These are phyloP conservation scores for Sarocladium strictum DNA, from an alignment of 2,329 filamentous ascomycete genomes.

Conservation along the genomic window DNA sequence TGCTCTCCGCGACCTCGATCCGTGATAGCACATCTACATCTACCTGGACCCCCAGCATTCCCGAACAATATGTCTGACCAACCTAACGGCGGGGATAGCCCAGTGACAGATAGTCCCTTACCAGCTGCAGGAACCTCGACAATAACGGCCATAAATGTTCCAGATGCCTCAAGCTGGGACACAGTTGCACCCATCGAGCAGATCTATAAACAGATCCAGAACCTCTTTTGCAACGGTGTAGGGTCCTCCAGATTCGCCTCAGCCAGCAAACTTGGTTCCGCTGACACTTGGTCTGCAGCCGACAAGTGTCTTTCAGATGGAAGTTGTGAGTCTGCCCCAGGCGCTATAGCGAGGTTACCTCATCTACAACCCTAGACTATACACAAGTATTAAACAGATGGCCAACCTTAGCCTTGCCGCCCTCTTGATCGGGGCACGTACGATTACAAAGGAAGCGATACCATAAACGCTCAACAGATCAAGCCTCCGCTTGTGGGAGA, in stretches of 20 bases:
- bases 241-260: background rate
- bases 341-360: background rate
- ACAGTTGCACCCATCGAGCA: background rate
- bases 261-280: background rate
- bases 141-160: background rate
- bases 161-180: background rate
- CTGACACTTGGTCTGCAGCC: background rate
- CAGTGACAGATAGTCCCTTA: background rate
- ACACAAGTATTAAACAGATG: background rate
- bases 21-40: no score
- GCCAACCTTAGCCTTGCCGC: background rate
- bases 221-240: background rate
- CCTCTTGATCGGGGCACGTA: background rate
- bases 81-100: background rate
- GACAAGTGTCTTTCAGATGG: background rate
- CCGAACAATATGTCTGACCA: background rate
- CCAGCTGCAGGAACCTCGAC: background rate
- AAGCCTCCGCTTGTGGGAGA: background rate
- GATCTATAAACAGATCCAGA: background rate
- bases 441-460: background rate
- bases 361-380: no score
- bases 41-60: background rate
- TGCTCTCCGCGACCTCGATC: no score
- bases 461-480: background rate
- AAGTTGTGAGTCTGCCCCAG: background rate